Percentiles rank a stretch among this genome's conserved stretches.
Conservation (phyloP, 2,329 filamentous ascomycete genomes). For the Talaromyces islandicus region DNA sequence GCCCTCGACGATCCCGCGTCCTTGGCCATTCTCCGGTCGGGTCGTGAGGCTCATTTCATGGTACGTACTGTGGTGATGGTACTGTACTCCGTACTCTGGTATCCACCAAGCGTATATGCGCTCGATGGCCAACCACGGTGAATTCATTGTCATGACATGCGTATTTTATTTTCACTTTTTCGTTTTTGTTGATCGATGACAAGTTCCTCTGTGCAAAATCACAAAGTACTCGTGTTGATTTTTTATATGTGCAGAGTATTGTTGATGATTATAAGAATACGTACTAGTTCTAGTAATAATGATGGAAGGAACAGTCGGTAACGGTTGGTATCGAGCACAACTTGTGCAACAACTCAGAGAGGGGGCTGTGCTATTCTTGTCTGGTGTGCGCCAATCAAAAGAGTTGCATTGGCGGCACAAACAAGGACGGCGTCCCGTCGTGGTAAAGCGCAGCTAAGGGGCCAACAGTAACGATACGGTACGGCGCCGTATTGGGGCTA, state of each 20-base stretch:
- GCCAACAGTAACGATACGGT: not conserved
- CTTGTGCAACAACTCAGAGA: not conserved
- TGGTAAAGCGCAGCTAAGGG: not conserved
- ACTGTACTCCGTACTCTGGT: not conserved
- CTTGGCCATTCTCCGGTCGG: not conserved
- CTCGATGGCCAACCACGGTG: too few species aligned
- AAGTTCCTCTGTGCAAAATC: too few species aligned
- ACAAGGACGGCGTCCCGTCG: not conserved
- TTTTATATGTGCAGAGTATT: too few species aligned
- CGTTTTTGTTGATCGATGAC: too few species aligned
- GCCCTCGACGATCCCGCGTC: not conserved
- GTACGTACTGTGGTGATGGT: not conserved
- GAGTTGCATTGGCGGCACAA: not conserved
- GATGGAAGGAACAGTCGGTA: not conserved
- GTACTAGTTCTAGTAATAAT: not conserved
- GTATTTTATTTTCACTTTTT: too few species aligned
- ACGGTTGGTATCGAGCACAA: not conserved
- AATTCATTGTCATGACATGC: too few species aligned
- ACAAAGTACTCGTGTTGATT: too few species aligned
- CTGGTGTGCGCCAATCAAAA: not conserved
- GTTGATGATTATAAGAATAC: too few species aligned
- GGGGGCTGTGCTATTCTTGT: not conserved
- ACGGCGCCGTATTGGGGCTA: not conserved
- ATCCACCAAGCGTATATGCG: too few species aligned
- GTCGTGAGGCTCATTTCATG: not conserved